Percentiles rank a stretch among this genome's conserved stretches.
phyloP scores from a whole-genome alignment of 352 stramenopile species.

The Phytophthora sp. region DNA sequence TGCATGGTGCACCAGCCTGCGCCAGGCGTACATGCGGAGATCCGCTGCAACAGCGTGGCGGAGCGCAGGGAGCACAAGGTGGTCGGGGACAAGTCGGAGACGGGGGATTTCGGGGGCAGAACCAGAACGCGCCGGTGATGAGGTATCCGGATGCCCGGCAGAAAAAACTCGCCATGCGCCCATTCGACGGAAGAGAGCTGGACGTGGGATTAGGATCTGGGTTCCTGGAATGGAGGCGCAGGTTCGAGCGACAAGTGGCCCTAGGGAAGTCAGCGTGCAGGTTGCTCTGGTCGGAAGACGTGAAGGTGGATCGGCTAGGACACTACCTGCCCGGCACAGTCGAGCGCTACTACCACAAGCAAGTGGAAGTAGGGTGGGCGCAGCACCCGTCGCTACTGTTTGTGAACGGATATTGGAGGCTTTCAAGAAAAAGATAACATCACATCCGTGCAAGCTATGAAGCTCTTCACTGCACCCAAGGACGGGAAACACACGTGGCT shows the following conservation, averaged over 20 bases:
- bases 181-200: neutral
- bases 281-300: neutral
- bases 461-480: no score
- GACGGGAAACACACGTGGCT: no score
- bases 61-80: no score
- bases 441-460: no score
- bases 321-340: neutral
- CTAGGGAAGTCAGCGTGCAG: neutral
- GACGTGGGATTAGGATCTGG: neutral
- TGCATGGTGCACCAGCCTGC: neutral
- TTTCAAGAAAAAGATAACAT: no score
- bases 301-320: neutral
- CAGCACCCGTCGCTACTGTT: neutral
- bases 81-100: no score
- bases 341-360: neutral
- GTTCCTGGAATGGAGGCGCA: neutral
- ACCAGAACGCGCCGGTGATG: no score
- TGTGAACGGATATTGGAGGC: no score
- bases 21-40: neutral
- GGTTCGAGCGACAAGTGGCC: neutral
- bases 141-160: neutral
- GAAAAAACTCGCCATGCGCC: neutral
- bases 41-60: neutral
- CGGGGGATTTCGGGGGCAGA: no score
- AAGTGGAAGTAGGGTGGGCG: neutral